phyloP scores from a whole-genome alignment of 441 rosid genomes.

The Pelargonium hybrid region DNA sequence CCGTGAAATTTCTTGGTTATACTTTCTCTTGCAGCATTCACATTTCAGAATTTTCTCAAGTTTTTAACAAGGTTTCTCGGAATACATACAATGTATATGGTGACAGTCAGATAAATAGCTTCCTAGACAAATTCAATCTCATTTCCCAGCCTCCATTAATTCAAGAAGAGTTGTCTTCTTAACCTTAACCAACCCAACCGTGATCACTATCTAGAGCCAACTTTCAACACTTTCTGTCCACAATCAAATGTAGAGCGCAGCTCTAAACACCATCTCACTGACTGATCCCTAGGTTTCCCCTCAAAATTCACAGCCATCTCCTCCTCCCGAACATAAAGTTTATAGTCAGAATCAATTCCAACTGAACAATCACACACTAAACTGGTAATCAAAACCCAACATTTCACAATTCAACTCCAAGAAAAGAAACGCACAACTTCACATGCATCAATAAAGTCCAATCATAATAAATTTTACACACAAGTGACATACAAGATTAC shows the following conservation, averaged over 20 bases:
- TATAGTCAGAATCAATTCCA: not conserved
- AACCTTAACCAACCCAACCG: not conserved
- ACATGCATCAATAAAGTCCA: not conserved
- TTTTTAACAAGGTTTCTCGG: not conserved
- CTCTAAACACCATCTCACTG: not conserved
- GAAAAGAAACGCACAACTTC: not conserved
- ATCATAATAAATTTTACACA: not conserved
- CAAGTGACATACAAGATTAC: not conserved
- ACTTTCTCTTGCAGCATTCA: not conserved
- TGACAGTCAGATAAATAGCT: not conserved
- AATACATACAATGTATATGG: not conserved
- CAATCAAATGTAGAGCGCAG: not conserved
- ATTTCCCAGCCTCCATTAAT: not conserved
- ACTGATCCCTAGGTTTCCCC: not conserved
- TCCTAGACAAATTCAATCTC: not conserved
- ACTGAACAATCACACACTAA: not conserved
- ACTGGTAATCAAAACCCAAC: not conserved
- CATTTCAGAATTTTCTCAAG: not conserved
- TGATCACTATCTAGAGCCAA: not conserved
- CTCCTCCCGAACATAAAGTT: not conserved
- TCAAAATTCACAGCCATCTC: not conserved
- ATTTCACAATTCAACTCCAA: not conserved
- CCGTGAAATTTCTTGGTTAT: not conserved
- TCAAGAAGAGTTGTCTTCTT: not conserved
- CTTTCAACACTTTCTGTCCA: not conserved